Conservation (phyloP, 2,329 filamentous ascomycete species). For the Penicillium hordei region DNA sequence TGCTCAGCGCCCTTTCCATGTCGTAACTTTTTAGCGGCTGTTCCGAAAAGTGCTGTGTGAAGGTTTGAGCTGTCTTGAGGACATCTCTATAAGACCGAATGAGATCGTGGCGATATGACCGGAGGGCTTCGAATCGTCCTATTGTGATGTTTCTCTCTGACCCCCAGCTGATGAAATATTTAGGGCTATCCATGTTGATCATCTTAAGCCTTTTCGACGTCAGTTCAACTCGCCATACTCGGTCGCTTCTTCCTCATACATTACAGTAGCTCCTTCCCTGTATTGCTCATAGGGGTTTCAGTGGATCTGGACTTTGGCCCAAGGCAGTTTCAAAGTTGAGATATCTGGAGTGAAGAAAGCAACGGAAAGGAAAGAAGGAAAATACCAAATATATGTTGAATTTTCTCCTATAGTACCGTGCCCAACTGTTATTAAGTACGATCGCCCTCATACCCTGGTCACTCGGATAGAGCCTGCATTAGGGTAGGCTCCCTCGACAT, state of each 20-base stretch:
- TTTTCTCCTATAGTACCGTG: not conserved
- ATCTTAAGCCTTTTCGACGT: not conserved
- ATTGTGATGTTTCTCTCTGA: not conserved
- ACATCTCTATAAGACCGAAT: not conserved
- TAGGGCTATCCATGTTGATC: not conserved
- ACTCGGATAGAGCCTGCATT: not conserved
- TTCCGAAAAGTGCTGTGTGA: not conserved
- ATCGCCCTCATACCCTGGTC: not conserved
- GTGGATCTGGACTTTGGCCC: not conserved
- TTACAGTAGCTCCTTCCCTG: not conserved
- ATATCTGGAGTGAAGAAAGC: not conserved
- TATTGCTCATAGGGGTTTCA: not conserved
- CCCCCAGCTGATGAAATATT: not conserved
- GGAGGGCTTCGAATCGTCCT: not conserved
- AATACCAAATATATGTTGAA: not conserved
- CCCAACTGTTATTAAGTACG: not conserved
- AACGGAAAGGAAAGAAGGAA: not conserved
- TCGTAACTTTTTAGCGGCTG: not conserved
- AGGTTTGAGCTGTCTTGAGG: not conserved
- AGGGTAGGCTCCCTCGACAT: not conserved
- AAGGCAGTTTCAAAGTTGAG: too few relatives aligned
- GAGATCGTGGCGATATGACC: not conserved
- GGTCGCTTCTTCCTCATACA: not conserved
- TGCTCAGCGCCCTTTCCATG: not conserved
- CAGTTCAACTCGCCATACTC: not conserved